phyloP scores from a whole-genome alignment of 2,329 filamentous ascomycete genomes.

The Apiospora pterosperma region DNA sequence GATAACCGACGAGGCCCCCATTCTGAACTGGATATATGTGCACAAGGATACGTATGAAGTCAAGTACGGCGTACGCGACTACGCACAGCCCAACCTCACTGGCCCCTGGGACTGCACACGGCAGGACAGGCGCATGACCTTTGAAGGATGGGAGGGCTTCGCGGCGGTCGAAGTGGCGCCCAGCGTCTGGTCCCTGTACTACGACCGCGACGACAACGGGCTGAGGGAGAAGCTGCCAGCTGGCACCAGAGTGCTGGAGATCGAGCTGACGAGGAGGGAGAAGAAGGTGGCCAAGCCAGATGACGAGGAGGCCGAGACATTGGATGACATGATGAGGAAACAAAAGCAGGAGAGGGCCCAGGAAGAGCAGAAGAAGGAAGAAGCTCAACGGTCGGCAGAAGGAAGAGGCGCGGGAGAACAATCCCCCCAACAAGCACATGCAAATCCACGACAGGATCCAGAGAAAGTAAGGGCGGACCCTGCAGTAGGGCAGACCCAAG shows the following conservation, averaged over 20 bases:
- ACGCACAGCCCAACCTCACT: slow-evolving; percentile 40
- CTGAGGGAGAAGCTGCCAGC: slow-evolving; percentile 40
- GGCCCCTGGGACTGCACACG: slow-evolving; percentile 50
- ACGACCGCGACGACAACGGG: slow-evolving; percentile 43
- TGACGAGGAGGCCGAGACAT: slow-evolving; percentile 19
- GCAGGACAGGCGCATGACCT: slow-evolving; percentile 46
- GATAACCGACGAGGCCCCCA: slow-evolving; percentile 45
- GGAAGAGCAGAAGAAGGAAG: slow-evolving; percentile 13
- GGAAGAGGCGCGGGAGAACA: not conserved
- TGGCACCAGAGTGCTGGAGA: slow-evolving; percentile 49
- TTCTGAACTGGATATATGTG: slow-evolving; percentile 49
- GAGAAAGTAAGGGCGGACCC: not conserved
- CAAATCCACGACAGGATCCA: not conserved
- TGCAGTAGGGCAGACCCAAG: not conserved
- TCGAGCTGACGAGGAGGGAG: slow-evolving; percentile 52
- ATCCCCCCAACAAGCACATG: not conserved
- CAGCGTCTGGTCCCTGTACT: slow-evolving; percentile 44
- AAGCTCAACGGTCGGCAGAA: not conserved
- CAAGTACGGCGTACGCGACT: slow-evolving; percentile 41
- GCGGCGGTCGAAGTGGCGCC: slow-evolving; percentile 41
- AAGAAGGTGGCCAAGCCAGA: slow-evolving; percentile 37
- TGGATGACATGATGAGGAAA: slow-evolving; percentile 27
- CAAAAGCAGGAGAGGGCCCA: slow-evolving; percentile 21
- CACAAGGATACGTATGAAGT: slow-evolving; percentile 42
- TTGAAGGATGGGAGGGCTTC: slow-evolving; percentile 49